phyloP scores from a whole-genome alignment of 139 green algal genomes.

The Coelastrella sp. region DNA sequence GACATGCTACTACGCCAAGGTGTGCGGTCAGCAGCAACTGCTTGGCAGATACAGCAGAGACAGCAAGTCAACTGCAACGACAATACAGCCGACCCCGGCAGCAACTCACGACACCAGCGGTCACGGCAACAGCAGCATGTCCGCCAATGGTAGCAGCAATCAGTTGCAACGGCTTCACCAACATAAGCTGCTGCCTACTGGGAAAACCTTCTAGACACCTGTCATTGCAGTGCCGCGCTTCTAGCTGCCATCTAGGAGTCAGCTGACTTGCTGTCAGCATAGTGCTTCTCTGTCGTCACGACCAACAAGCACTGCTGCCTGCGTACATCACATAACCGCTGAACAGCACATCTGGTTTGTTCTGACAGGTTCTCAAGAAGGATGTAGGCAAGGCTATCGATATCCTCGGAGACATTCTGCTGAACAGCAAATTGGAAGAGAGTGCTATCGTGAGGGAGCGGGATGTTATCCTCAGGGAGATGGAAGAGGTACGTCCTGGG shows the following conservation, averaged over 20 bases:
- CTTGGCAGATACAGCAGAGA: no score
- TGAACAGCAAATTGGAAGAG: slow-evolving; percentile 93
- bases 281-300: no score
- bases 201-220: no score
- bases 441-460: slow-evolving; percentile 92
- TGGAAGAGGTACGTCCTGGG: slow-evolving; percentile 88
- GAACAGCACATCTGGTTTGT: neutral
- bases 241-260: no score
- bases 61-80: no score
- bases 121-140: neutral
- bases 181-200: no score
- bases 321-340: neutral
- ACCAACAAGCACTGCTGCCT: no score
- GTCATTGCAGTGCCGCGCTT: no score
- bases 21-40: neutral
- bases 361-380: slow-evolving; percentile 72
- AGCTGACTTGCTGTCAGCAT: no score
- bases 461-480: slow-evolving; percentile 97
- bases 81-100: no score
- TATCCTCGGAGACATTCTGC: slow-evolving; percentile 97
- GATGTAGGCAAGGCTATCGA: slow-evolving; percentile 93
- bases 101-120: no score
- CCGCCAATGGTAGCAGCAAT: neutral
- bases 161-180: no score
- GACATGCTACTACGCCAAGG: slow-evolving; percentile 97